Conservation (phyloP, 2,329 filamentous ascomycete species). For the Penicillium sp. region DNA sequence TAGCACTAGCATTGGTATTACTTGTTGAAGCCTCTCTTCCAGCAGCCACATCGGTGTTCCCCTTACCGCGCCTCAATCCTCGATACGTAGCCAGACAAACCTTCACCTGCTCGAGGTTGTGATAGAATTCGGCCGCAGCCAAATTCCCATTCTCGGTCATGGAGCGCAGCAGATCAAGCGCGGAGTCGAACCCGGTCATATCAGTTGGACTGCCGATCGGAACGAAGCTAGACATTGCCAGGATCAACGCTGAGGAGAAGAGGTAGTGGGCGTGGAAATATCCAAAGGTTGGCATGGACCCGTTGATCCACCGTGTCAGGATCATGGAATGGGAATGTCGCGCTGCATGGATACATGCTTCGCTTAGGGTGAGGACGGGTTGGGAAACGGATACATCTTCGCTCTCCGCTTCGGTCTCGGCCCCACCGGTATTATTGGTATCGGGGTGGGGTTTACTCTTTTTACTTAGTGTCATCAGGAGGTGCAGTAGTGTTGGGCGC, state of each 20-base stretch:
- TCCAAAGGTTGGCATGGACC: conserved; percentile 32
- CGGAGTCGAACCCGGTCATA: conserved; percentile 27
- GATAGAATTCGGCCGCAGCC: conserved; percentile 29
- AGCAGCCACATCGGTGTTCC: neutral
- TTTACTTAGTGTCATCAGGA: conserved; percentile 30
- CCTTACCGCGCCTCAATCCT: neutral
- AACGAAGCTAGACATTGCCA: conserved; percentile 32
- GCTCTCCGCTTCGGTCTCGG: neutral
- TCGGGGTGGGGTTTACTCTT: neutral
- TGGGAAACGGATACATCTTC: conserved; percentile 26
- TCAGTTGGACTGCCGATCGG: conserved; percentile 27
- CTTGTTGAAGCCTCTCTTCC: neutral
- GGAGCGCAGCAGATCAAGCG: conserved; percentile 25
- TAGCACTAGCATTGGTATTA: neutral
- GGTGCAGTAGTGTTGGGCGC: conserved; percentile 33
- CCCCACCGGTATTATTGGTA: neutral
- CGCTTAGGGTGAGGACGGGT: conserved; percentile 30
- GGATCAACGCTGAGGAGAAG: conserved; percentile 32
- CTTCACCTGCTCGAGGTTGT: conserved; percentile 29
- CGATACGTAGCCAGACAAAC: conserved; percentile 23
- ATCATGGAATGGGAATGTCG: conserved; percentile 33
- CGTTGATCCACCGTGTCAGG: conserved; percentile 33
- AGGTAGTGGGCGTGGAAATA: conserved; percentile 37
- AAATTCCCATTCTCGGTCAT: conserved; percentile 33
- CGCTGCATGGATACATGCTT: conserved; percentile 34